Percentiles rank a stretch among this genome's conserved stretches.
These are phyloP conservation scores for Quercus ilex DNA, from an alignment of 306 rosid genomes.

Conservation along the genomic window DNA sequence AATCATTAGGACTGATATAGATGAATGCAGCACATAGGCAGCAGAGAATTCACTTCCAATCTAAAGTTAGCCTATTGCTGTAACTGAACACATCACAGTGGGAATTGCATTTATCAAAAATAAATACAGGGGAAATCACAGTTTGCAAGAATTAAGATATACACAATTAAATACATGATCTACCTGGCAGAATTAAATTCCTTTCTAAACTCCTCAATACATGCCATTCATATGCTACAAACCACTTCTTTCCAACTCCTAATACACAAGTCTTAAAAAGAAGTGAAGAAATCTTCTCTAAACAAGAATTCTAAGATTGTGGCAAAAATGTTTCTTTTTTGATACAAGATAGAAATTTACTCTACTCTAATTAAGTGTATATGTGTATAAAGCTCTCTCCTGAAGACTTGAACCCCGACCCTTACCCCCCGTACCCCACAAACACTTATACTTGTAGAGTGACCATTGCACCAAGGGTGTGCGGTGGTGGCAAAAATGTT, in stretches of 20 bases:
- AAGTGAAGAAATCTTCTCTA: neutral
- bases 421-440: no score
- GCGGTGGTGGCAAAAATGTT: neutral
- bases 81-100: neutral
- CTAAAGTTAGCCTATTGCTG: neutral
- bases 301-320: neutral
- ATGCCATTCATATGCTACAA: neutral
- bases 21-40: neutral
- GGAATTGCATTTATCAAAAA: neutral
- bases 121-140: neutral
- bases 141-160: conserved; percentile 1
- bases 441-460: no score
- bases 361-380: no score
- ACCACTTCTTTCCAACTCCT: neutral
- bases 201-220: neutral
- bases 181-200: neutral
- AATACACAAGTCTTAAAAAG: neutral
- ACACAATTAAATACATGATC: neutral
- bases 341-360: no score
- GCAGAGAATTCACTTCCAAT: neutral
- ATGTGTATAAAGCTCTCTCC: no score
- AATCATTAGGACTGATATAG: no score
- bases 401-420: fast-evolving
- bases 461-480: fast-evolving
- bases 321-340: neutral